Conservation (phyloP, 2,329 filamentous ascomycete genomes). For the Phoma sp. region DNA sequence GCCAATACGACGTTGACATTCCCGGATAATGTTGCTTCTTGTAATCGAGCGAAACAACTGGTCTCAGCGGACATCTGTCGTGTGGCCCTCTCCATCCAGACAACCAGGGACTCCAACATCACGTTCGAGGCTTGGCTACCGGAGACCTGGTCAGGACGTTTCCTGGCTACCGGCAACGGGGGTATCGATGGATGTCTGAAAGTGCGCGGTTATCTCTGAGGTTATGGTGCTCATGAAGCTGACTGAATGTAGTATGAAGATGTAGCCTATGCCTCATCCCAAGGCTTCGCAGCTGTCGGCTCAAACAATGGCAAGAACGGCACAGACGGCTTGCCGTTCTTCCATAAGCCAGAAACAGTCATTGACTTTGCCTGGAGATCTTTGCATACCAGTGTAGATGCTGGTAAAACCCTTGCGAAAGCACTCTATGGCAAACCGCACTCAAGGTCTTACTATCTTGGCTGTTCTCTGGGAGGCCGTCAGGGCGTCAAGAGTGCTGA, state of each 20-base stretch:
- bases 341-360: conserved; percentile 53
- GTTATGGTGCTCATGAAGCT: not conserved
- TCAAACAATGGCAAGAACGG: conserved; percentile 53
- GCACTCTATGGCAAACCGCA: conserved; percentile 46
- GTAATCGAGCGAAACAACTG: conserved; percentile 41
- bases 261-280: conserved; percentile 44
- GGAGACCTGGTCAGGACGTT: conserved; percentile 47
- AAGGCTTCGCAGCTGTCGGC: conserved; percentile 49
- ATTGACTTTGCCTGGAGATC: conserved; percentile 57
- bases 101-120: conserved; percentile 50
- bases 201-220: no score
- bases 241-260: conserved; percentile 45
- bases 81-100: conserved; percentile 50
- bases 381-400: conserved; percentile 49
- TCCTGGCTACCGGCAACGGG: conserved; percentile 50
- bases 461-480: conserved; percentile 44
- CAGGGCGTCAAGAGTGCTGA: conserved; percentile 39
- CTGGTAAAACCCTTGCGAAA: conserved; percentile 48
- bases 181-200: conserved; percentile 50
- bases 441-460: conserved; percentile 48
- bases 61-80: conserved; percentile 51
- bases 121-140: conserved; percentile 49
- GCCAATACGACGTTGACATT: conserved; percentile 49
- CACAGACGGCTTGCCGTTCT: conserved; percentile 49
- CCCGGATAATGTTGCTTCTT: conserved; percentile 47